Conservation (phyloP, 2,329 filamentous ascomycete species). For the Elsinoe perseae region DNA sequence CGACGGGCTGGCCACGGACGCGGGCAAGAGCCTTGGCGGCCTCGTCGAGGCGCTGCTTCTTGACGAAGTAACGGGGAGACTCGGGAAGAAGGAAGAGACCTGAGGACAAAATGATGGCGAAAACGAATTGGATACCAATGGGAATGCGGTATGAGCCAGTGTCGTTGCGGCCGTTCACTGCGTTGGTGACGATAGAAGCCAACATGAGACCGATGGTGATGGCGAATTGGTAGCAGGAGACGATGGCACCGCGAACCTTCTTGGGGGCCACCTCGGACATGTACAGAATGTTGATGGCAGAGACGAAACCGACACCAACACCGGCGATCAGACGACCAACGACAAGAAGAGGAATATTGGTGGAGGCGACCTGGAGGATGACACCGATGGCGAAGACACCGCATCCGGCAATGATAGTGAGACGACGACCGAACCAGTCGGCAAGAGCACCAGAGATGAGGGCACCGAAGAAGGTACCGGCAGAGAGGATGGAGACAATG, state of each 20-base stretch:
- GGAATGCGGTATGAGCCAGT: constrained; percentile 71
- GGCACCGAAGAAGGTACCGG: constrained; percentile 69
- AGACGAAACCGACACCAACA: constrained; percentile 64
- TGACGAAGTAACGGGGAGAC: constrained; percentile 78
- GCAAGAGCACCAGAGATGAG: constrained; percentile 51
- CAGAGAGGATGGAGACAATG: constrained; percentile 67
- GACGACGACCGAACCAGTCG: constrained; percentile 58
- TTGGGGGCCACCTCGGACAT: constrained; percentile 41
- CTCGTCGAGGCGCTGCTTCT: constrained; percentile 59
- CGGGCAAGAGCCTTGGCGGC: constrained; percentile 59
- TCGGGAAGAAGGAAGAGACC: constrained; percentile 74
- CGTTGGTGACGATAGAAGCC: constrained; percentile 67
- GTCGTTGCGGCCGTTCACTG: constrained; percentile 53
- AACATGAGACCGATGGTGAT: constrained; percentile 73
- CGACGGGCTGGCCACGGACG: constrained; percentile 65
- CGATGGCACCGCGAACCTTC: constrained; percentile 70
- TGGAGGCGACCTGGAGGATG: constrained; percentile 53
- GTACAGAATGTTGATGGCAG: constrained; percentile 50
- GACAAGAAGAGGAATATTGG: constrained; percentile 55
- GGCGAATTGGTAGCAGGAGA: constrained; percentile 75
- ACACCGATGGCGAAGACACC: constrained; percentile 53
- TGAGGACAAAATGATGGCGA: constrained; percentile 64
- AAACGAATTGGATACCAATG: constrained; percentile 70
- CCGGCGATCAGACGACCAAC: constrained; percentile 68
- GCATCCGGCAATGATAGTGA: constrained; percentile 54